A percentile compares a stretch with the other conserved stretches of the same genome.
These are phyloP conservation scores for Geotrichum macrosporum DNA, from an alignment of 1,139 yeast species.

Conservation along the genomic window DNA sequence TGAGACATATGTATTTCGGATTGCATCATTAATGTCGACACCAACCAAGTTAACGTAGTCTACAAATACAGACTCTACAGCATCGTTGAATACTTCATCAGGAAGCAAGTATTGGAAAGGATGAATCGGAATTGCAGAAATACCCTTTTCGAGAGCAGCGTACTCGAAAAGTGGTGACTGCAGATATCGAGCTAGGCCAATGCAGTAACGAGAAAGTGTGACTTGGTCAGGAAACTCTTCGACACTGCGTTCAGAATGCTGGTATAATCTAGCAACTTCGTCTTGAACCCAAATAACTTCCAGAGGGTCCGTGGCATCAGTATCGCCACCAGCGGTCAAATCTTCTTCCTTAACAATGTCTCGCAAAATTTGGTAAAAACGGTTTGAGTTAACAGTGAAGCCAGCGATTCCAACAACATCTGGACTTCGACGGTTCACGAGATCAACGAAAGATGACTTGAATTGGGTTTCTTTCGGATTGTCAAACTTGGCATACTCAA, in stretches of 20 bases:
- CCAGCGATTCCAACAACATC: slow-evolving; percentile 92
- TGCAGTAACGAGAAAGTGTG: slow-evolving; percentile 74
- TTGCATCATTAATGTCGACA: slow-evolving; percentile 86
- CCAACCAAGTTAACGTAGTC: slow-evolving; percentile 91
- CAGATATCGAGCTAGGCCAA: slow-evolving; percentile 83
- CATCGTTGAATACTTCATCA: slow-evolving; percentile 57
- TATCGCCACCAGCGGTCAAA: slow-evolving; percentile 52
- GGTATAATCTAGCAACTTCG: slow-evolving; percentile 87
- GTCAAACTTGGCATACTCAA: slow-evolving; percentile 72
- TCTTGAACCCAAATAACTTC: slow-evolving; percentile 81
- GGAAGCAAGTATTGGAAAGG: slow-evolving; percentile 71
- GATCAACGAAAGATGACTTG: slow-evolving; percentile 55
- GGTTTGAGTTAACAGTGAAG: slow-evolving; percentile 67
- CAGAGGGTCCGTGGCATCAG: slow-evolving; percentile 44
- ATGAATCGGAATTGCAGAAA: slow-evolving; percentile 66
- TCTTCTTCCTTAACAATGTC: slow-evolving; percentile 54
- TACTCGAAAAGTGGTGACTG: slow-evolving; percentile 91
- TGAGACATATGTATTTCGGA: slow-evolving; percentile 67
- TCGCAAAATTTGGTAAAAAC: slow-evolving; percentile 54
- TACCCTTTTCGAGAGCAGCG: slow-evolving; percentile 70
- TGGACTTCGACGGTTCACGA: slow-evolving; percentile 55
- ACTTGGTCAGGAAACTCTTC: slow-evolving; percentile 87
- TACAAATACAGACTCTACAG: slow-evolving; percentile 78
- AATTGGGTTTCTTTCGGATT: slow-evolving; percentile 59
- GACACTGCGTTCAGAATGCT: slow-evolving; percentile 70